Evolutionary conservation across 495 filamentous ascomycete species (phyloP).

Genomic region (Neurospora sp.): DNA sequence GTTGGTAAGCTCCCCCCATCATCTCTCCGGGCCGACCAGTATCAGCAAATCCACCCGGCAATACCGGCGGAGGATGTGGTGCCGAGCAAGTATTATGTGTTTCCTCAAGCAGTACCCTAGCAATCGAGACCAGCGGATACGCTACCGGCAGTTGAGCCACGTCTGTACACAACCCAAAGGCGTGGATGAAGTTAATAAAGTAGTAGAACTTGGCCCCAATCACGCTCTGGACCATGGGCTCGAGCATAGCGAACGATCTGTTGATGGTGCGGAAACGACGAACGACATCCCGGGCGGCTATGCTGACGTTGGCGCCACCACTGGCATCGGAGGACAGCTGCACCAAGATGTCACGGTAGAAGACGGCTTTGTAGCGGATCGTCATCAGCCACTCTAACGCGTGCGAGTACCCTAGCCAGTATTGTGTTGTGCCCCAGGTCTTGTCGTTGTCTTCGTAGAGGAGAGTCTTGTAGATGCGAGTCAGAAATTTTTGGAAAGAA

Average conservation of each 20-base stretch:
- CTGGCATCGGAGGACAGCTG: background rate
- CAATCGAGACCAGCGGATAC: conserved; percentile 7
- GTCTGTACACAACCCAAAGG: background rate
- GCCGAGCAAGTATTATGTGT: background rate
- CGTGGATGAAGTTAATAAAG: conserved; percentile 9
- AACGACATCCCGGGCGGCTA: background rate
- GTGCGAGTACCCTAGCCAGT: conserved; percentile 10
- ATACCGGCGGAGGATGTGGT: background rate
- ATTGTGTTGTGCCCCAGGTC: conserved; percentile 16
- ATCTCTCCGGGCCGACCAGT: background rate
- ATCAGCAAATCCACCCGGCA: background rate
- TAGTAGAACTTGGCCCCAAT: conserved; percentile 11
- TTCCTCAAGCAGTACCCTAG: background rate
- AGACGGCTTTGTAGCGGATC: conserved; percentile 12
- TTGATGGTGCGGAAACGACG: conserved; percentile 6
- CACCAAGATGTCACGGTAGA: conserved; percentile 1
- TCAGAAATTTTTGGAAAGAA: conserved; percentile 7
- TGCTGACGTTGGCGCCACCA: background rate
- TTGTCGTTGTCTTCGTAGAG: conserved; percentile 16
- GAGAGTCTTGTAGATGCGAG: conserved; percentile 6
- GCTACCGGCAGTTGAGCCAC: background rate
- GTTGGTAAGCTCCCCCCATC: background rate
- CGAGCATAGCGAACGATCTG: conserved; percentile 11
- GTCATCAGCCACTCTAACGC: conserved; percentile 14
- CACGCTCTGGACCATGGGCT: conserved; percentile 7